Conservation (phyloP, 257 asterid species). For the Primulina eburnea region DNA sequence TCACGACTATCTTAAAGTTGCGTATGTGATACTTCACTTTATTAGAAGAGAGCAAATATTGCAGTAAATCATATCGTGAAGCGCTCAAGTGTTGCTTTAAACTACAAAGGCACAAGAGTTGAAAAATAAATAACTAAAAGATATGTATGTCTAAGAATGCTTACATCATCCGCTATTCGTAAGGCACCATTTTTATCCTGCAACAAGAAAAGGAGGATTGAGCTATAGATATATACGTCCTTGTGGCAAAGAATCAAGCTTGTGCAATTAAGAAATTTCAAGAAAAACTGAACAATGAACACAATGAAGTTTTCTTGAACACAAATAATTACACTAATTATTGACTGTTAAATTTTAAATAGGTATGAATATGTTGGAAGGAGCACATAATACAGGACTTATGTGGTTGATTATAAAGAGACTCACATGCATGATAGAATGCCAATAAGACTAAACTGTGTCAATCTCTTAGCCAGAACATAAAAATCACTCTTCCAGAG, state of each 20-base stretch:
- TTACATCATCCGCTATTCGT: conserved; percentile 61
- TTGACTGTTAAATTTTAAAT: too few species aligned
- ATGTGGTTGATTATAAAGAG: too few species aligned
- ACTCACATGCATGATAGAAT: too few species aligned
- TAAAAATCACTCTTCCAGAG: too few species aligned
- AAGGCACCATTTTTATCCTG: conserved; percentile 62
- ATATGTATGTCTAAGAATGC: neutral
- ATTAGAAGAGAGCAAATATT: neutral
- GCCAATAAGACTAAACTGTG: neutral
- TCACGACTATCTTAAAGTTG: neutral
- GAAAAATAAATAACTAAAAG: too few species aligned
- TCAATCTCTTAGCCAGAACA: too few species aligned
- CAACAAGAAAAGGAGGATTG: neutral
- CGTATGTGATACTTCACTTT: neutral
- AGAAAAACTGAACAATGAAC: neutral
- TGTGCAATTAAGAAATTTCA: neutral
- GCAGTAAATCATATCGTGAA: neutral
- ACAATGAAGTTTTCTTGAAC: neutral
- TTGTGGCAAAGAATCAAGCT: neutral
- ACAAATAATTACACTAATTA: neutral
- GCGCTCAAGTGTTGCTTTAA: neutral
- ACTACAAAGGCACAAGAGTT: neutral
- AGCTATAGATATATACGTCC: neutral
- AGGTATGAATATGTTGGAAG: too few species aligned
- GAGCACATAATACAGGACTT: too few species aligned